Evolutionary conservation across 2,329 filamentous ascomycete genomes (phyloP).

Genomic region (Xylaria sp.): DNA sequence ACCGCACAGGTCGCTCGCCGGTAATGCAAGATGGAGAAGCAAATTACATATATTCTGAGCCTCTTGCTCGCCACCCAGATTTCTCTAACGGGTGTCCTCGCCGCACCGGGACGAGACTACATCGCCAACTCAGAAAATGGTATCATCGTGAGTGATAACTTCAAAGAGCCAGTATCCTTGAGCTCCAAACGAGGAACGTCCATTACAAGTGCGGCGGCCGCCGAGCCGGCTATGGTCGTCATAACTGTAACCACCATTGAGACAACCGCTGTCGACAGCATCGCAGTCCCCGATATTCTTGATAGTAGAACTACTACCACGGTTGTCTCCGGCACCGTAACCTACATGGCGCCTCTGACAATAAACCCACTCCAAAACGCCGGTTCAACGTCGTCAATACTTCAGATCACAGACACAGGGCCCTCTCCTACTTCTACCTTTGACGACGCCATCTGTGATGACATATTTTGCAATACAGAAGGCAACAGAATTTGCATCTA

Average conservation of each 20-base stretch:
- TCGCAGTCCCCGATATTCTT: neutral
- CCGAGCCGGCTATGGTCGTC: neutral
- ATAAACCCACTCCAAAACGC: neutral
- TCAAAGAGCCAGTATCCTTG: neutral
- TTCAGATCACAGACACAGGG: neutral
- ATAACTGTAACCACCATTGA: constrained; percentile 20
- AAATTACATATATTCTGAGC: constrained; percentile 14
- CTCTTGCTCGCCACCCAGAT: constrained; percentile 5
- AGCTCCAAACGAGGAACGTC: neutral
- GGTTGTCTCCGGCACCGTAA: neutral
- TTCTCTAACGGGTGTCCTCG: constrained; percentile 12
- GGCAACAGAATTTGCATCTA: constrained; percentile 44
- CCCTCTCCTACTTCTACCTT: constrained; percentile 12
- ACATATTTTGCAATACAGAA: constrained; percentile 41
- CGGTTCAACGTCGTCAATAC: constrained; percentile 8
- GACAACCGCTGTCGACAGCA: constrained; percentile 17
- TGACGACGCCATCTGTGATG: constrained; percentile 38
- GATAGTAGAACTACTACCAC: neutral
- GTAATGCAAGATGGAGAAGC: constrained; percentile 17
- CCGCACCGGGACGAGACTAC: constrained; percentile 7
- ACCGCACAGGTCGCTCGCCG: neutral
- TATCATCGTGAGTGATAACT: neutral
- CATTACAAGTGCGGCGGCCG: neutral
- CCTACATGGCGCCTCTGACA: neutral
- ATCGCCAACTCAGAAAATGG: neutral